Evolutionary conservation across 176 grass and related monocot genomes (phyloP), one percentile per base, ranked within the genome.

Genomic region (Saccharum spontaneum): DNA sequence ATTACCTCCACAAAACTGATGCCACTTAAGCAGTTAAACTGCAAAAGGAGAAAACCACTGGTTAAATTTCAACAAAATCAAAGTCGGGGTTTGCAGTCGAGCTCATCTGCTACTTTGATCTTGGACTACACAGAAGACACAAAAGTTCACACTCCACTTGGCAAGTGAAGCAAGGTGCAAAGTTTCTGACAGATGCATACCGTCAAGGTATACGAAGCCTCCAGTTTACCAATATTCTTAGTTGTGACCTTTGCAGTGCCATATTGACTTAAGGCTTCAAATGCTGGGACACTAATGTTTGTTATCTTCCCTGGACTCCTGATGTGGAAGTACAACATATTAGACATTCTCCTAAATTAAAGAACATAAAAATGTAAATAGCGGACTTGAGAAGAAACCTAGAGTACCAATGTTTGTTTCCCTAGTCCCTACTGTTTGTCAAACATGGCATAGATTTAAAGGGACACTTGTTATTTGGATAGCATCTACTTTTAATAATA

Each of bases 161-260:
- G 37, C 34, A 24, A 77, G 36, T 36, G 52, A 16, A 4, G 49
- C 36, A 84, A 40, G 30, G 67, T 59, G 24, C 15, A 62, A 76
- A 62, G 40, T 39, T 18, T 30, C 13, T 39, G 1, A 46, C 23
- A 74, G 7, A 86, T 78, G 45, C 77, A 70, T 87, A 98, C 93
- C n/a, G 95, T 95, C 81, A 98, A 91, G 68, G 89, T 93, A 87
- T 98, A 98, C 8, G 87, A 98, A 84, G 95, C 91, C 88, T 98
- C 93, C 20, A 98, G 64, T 80, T 92, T 78, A 64, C 95, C 95
- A 82, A 71, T 89, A 79, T 98, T 98, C 86, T 89, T 95, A 40
- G 70, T 77, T 49, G 80, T 92, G 39, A 98, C 87, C 26, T 76
- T 82, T 45, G 96, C 91, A 33, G 43, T 89, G 60, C 91, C 96